phyloP scores from a whole-genome alignment of 1,139 yeast species.

The Hanseniaspora uvarum region DNA sequence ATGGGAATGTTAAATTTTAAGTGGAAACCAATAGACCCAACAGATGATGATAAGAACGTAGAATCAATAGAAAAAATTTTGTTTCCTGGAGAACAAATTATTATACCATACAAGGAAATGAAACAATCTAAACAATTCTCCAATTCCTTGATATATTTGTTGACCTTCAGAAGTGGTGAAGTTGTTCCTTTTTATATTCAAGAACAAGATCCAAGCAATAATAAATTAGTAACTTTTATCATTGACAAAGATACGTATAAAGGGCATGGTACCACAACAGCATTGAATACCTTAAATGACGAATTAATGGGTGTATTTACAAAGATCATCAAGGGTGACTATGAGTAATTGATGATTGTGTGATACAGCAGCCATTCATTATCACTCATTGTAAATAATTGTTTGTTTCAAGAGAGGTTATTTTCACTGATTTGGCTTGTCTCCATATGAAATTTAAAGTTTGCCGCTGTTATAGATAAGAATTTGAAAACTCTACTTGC shows the following conservation, averaged over 20 bases:
- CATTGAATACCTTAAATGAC: background rate
- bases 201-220: background rate
- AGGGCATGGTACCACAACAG: background rate
- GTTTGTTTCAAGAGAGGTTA: no score
- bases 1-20: slow-evolving; percentile 5
- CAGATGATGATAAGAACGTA: background rate
- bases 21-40: slow-evolving; percentile 12
- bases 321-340: slow-evolving; percentile 8
- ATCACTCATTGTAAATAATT: no score
- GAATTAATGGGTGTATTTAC: slow-evolving; percentile 3
- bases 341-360: background rate
- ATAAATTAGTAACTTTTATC: background rate
- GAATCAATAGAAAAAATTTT: slow-evolving; percentile 8
- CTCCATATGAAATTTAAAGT: no score
- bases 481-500: no score
- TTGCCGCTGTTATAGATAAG: no score
- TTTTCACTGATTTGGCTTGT: no score
- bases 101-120: slow-evolving; percentile 4
- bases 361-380: no score
- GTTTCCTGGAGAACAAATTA: slow-evolving; percentile 13
- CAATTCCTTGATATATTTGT: slow-evolving; percentile 1
- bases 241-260: background rate
- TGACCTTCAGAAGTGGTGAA: slow-evolving; percentile 14
- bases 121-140: background rate
- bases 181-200: slow-evolving; percentile 12